Evolutionary conservation across 1,139 yeast genomes (phyloP), one percentile per base, ranked within the genome.

Genomic region (Pichia sp.): DNA sequence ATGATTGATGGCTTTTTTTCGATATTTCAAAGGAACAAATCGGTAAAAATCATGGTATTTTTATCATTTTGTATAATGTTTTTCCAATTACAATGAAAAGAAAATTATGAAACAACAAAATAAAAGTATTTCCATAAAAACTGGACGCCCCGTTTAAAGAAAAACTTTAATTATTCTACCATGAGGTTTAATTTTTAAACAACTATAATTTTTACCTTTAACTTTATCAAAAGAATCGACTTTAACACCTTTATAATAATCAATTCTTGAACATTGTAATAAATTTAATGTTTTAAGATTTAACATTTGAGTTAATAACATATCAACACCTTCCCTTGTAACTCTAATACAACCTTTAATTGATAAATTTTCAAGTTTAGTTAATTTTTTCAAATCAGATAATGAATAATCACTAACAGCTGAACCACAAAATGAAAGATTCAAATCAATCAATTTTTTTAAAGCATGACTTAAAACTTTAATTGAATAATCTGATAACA

Each of bases 331-430:
- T 9, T 83, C 79, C 52, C 84, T 66, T 1, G 91, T 82, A 3
- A 81, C 88, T 48, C 89, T 66, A 11, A 80, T 69, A 59, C 93
- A 83, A 1, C 91, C 91, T 36, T 76, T 77, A 22, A 82, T 64
- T 3, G 67, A 62, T 42, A 83, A 62, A 21, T 62, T 58, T 42
- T 71, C 69, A 44, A 83, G 62, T 31, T 65, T 58, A 43, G 74
- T 77, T 35, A 79, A 60, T 21, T 53, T 41, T 1, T 84, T 77
- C n/a, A 83, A 68, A 1, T 81, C 72, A 24, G 76, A 68, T 35
- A 82, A 59, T 0, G 85, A 77, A 19, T 79, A 70, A 54, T 83
- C 91, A 53, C 85, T 77, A 4, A 83, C 86, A 1, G 91, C 89
- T 37, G 84, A 74, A 2, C 91, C 91, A 61, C 91, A 83, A 54